Base-by-base conservation (phyloP, 139 green algal genomes). In the Chlamydomonas sphaeroides region DNA sequence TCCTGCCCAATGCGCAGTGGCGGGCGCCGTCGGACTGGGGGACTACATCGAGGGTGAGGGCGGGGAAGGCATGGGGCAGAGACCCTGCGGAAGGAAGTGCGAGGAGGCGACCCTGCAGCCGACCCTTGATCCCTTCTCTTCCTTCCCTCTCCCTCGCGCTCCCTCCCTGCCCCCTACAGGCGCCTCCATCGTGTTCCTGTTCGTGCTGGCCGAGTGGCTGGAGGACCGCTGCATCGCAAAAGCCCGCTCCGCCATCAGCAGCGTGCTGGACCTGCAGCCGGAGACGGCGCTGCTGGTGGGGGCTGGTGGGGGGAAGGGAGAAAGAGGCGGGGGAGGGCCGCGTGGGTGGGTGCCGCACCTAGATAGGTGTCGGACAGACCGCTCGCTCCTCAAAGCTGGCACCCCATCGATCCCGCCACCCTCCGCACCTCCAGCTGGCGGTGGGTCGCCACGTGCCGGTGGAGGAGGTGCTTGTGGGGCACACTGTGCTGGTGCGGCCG, bases 191-290 rank as follows among this genome's bases (percentile, higher is more conserved):
- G 87, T 95, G n/a, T 90, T 91, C 38, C 87, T 96, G 30, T 96
- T 96, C 82, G 84, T 67, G 0, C 35, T 94, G 23, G 85, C 88
- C 30, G 85, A 95, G 68, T 93, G 81, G 86, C 82, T 96, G 26
- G 92, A 96, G 81, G 78, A 82, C 11, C 57, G 81, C 18, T 87
- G 73, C 49, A 56, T 91, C 26, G 36, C 26, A 7, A 66, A 65
- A 30, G 88, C 88, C 25, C 61, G 65, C 15, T 41, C 33, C 42
- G 80, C 88, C 21, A 45, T 91, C 15, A 53, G 62, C 17, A 56
- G 39, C 23, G 66, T 91, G 30, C 57, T 87, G 39, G 51, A 71
- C 62, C 76, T 91, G 77, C 78, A 89, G 70, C 85, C 85, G 45
- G 87, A 88, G 73, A 84, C 66, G 17, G 85, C 85, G n/a, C 36